Evolutionary conservation across 2,329 filamentous ascomycete species (phyloP).

Genomic region (Eurotiales sp.): DNA sequence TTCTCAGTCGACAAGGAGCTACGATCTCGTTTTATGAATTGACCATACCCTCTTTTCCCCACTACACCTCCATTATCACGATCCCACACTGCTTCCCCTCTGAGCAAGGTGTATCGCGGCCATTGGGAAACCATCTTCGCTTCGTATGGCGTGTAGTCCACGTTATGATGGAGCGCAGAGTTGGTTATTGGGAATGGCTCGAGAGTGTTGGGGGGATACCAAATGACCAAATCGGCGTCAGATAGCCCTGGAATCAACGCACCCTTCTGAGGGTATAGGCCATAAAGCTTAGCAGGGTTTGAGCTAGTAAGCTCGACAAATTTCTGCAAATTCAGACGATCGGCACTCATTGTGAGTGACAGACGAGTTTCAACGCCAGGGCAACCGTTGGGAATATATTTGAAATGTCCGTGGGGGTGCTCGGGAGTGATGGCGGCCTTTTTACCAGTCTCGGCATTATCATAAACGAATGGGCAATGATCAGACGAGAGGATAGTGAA

Average conservation of each 20-base stretch:
- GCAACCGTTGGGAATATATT: conserved; percentile 56
- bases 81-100: conserved; percentile 32
- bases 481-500: conserved; percentile 54
- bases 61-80: conserved; percentile 25
- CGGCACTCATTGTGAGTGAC: conserved; percentile 36
- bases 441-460: conserved; percentile 48
- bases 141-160: conserved; percentile 37
- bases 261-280: conserved; percentile 38
- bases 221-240: conserved; percentile 44
- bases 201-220: conserved; percentile 31
- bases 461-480: conserved; percentile 46
- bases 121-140: conserved; percentile 29
- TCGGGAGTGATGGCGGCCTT: conserved; percentile 46
- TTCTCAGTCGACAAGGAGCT: background rate
- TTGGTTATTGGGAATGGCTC: conserved; percentile 30
- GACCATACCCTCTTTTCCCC: conserved; percentile 8
- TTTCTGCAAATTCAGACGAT: conserved; percentile 32
- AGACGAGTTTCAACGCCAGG: conserved; percentile 57
- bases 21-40: conserved; percentile 10
- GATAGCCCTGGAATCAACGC: conserved; percentile 38
- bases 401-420: conserved; percentile 47
- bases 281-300: conserved; percentile 45
- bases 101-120: conserved; percentile 32
- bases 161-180: conserved; percentile 31
- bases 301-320: conserved; percentile 44